Base-by-base conservation (phyloP, 768 basidiomycete species). In the Russula dissimulans region DNA sequence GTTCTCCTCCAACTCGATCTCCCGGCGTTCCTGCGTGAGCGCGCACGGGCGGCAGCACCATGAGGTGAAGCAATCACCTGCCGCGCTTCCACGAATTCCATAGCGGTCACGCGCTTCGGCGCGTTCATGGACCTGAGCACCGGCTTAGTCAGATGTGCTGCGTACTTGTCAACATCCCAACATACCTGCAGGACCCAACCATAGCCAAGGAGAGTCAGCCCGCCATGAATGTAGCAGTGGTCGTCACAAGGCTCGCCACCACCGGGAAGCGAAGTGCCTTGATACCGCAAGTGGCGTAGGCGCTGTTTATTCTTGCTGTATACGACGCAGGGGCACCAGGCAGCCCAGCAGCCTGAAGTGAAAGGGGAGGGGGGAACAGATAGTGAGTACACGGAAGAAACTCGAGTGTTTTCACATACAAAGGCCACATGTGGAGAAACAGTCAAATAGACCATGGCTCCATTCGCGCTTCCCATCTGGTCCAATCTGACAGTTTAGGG, bases 41-140 rank as follows among this genome's bases (percentile, higher is more conserved):
- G 73, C 72, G 66, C 81, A 83, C 12, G 79, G 71, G 0, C 64
- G 62, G 66, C 81, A 82, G 56, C 70, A 81, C n/a, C 66, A 73
- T 0, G 76, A 65, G 2, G 73, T 56, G 46, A 67, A 69, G 64
- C 76, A 80, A 60, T 81, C 81, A 0, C 71, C 70, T 50, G 69
- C 69, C 6, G 68, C 61, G 31, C 72, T 69, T 8, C 81, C 82
- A 31, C 72, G 71, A 66, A 82, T 78, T 49, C 69, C 71, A 67
- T 81, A 80, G 45, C 81, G 76, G 15, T 55, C 31, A 42, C 81
- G 77, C 42, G 77, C 65, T 18, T 68, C 66, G 4, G 70, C 71
- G 56, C 80, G 76, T 60, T 64, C 71, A 29, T 67, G 65, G 9
- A 72, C 51, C 72, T 71, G 34, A 36, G 34, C 34, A 10, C 10